Evolutionary conservation across 257 asterid genomes (phyloP).

Genomic region (Cinchona pubescens): DNA sequence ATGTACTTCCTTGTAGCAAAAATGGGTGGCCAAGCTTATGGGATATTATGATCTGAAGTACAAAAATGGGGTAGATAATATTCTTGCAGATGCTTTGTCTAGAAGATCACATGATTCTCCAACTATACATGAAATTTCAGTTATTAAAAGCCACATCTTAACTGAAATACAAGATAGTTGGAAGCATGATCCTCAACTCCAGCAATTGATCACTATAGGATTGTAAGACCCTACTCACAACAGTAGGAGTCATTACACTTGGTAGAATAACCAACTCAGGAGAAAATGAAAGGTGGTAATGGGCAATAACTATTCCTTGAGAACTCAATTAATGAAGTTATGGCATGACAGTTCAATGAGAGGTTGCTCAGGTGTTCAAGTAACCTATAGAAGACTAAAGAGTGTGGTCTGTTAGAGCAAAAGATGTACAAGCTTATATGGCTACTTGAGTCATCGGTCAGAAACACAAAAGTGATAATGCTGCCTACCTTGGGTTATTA

Average conservation of each 20-base stretch:
- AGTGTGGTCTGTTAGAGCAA: background rate
- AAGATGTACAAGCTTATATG: background rate
- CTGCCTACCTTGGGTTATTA: background rate
- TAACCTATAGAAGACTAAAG: too few relatives aligned
- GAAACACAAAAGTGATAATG: background rate
- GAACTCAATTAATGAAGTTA: fast-evolving
- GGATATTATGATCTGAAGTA: too few relatives aligned
- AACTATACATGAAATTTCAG: too few relatives aligned
- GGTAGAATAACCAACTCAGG: fast-evolving
- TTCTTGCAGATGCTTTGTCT: too few relatives aligned
- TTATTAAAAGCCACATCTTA: too few relatives aligned
- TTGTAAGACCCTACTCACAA: fast-evolving
- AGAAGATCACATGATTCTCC: too few relatives aligned
- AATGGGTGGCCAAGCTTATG: too few relatives aligned
- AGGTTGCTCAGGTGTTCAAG: background rate
- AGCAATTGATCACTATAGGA: too few relatives aligned
- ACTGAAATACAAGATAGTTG: too few relatives aligned
- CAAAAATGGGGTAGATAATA: too few relatives aligned
- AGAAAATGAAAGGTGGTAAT: background rate
- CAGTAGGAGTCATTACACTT: fast-evolving
- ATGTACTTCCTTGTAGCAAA: too few relatives aligned
- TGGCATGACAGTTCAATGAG: background rate
- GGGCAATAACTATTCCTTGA: fast-evolving
- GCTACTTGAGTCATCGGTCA: background rate
- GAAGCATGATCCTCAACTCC: too few relatives aligned